A percentile compares a stretch with the other conserved stretches of the same genome.
Conservation (phyloP, 192 early-diverging fungal genomes). For the Entomortierella lignicola region DNA sequence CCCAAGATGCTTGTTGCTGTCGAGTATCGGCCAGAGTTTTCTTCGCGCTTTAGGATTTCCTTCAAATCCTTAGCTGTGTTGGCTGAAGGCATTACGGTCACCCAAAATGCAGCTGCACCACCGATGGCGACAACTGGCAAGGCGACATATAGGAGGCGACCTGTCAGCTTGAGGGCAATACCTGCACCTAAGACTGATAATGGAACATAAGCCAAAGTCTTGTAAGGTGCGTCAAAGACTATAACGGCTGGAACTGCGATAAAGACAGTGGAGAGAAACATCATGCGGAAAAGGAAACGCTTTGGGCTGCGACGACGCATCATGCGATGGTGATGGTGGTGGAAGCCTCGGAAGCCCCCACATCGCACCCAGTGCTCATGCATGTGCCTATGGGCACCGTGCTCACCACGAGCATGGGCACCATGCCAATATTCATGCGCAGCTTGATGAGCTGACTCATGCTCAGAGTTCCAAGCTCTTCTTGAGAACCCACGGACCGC, state of each 20-base stretch:
- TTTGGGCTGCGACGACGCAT: constrained; percentile 6
- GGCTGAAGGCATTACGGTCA: constrained; percentile 13
- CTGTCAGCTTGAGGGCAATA: constrained; percentile 20
- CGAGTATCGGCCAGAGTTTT: constrained; percentile 3
- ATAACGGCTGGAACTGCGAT: constrained; percentile 32
- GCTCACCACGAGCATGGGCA: neutral
- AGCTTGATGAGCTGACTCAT: constrained; percentile 1
- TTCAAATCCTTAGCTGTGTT: constrained; percentile 22
- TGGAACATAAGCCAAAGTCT: constrained; percentile 13
- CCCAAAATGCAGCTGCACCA: constrained; percentile 23
- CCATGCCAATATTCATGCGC: constrained; percentile 19
- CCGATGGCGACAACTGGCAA: constrained; percentile 18
- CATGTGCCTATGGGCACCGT: constrained; percentile 8
- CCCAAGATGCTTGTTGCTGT: constrained; percentile 20
- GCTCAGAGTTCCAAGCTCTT: constrained; percentile 18
- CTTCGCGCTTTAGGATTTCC: constrained; percentile 26
- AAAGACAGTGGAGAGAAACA: constrained; percentile 22
- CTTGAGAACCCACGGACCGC: constrained; percentile 24
- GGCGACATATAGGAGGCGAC: constrained; percentile 12
- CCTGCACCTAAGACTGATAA: constrained; percentile 24
- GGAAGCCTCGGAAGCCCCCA: constrained; percentile 15
- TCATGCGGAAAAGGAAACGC: constrained; percentile 32
- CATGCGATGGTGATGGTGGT: constrained; percentile 14
- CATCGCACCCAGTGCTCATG: constrained; percentile 11
- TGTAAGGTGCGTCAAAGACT: constrained; percentile 13